A percentile compares a stretch with the other conserved stretches of the same genome.
phyloP scores from a whole-genome alignment of 352 stramenopile genomes.

The Aphanomyces stellatus region DNA sequence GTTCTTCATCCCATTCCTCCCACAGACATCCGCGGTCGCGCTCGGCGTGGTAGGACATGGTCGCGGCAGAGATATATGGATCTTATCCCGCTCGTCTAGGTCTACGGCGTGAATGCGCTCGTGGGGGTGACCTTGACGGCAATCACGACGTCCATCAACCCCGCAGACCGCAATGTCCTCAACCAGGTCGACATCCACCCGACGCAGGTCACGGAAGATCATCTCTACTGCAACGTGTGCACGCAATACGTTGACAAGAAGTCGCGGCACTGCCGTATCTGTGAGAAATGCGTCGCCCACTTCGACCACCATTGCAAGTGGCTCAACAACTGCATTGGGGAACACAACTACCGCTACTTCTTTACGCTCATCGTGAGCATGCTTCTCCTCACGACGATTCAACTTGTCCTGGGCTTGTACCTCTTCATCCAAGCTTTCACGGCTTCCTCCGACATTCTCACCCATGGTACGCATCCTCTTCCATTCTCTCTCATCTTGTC shows the following conservation, averaged over 20 bases:
- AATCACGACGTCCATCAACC: slow-evolving; percentile 59
- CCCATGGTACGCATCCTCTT: not conserved
- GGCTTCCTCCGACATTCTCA: not conserved
- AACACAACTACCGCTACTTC: slow-evolving; percentile 82
- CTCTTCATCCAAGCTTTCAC: slow-evolving; percentile 30
- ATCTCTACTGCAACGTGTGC: slow-evolving; percentile 84
- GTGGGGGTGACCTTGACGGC: slow-evolving; percentile 46
- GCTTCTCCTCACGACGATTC: slow-evolving; percentile 50
- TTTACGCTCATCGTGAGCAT: slow-evolving; percentile 58
- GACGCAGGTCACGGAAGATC: slow-evolving; percentile 27
- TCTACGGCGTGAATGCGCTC: slow-evolving; percentile 41
- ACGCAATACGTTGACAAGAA: slow-evolving; percentile 85
- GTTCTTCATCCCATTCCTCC: slow-evolving; percentile 66
- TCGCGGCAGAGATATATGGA: too few species aligned
- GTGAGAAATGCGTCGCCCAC: slow-evolving; percentile 92
- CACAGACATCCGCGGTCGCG: slow-evolving; percentile 35
- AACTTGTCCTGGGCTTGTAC: slow-evolving; percentile 58
- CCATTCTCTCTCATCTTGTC: not conserved
- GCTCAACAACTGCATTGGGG: slow-evolving; percentile 94
- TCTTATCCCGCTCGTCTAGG: slow-evolving; percentile 13
- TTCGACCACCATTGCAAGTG: slow-evolving; percentile 89
- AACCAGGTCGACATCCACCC: slow-evolving; percentile 7
- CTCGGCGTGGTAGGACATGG: slow-evolving; percentile 32
- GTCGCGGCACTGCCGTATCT: slow-evolving; percentile 91
- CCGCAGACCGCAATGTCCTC: slow-evolving; percentile 65